Base-by-base conservation (phyloP, 805 yeast genomes). In the Ogataea nonfermentans region DNA sequence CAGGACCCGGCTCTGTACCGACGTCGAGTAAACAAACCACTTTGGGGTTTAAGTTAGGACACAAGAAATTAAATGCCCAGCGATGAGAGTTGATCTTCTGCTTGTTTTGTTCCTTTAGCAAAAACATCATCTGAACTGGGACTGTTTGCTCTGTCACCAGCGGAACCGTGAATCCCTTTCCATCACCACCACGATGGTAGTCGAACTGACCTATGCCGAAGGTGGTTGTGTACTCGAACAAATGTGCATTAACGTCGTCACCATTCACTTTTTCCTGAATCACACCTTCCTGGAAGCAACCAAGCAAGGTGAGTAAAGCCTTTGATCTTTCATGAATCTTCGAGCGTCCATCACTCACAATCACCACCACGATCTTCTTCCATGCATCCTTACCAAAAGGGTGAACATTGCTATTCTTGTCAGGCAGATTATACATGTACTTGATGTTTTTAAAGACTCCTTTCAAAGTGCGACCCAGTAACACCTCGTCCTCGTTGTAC, bases 11-110 rank as follows among this genome's bases (percentile, higher is more conserved):
- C 61, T 83, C 84, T 1, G 98, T 91, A 56, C 98, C 98, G 19
- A 96, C 95, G 66, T 91, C 98, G 44, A 91, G 67, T 40, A 91
- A 68, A 48, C 86, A 81, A 20, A 93, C 81, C 20, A 89, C 84
- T 38, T 79, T 80, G 4, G 98, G 97, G 41, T 82, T 75, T 34
- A 91, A 64, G 31, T 84, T 73, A 34, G 91, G 87, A 20, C 88
- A 87, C 63, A 91, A 80, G 11, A 95, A 90, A 63, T 90, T 91
- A 66, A 90, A 82, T 27, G 95, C 89, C 98, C 98, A 90, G 59
- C 97, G 74, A 64, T 90, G 98, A 3, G 96, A 87, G 63, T 90
- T 91, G 62, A 91, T 90, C 56, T 91, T 91, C 61, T 86, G 83
- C 49, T 83, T 78, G 63, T 91, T 90, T 59, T 84, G 79, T 55